Evolutionary conservation across 1,139 yeast genomes (phyloP).

Genomic region (Geotrichum europaeum): DNA sequence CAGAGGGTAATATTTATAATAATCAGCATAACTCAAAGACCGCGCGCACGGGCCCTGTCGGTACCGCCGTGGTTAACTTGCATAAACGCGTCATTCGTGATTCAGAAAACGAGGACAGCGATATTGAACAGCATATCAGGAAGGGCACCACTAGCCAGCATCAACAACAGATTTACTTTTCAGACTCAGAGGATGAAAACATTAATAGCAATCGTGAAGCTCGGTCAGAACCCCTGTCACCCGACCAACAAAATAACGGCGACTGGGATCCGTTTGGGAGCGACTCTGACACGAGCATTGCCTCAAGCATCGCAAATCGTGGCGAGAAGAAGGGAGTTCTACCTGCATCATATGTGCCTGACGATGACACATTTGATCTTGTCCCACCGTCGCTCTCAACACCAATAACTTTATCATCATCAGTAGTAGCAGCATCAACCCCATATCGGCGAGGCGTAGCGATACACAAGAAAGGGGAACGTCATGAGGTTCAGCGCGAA

Average conservation of each 20-base stretch:
- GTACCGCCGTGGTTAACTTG: background rate
- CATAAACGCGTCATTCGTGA: slow-evolving; percentile 3
- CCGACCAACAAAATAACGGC: background rate
- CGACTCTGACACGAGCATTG: background rate
- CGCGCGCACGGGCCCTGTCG: background rate
- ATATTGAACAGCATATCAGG: background rate
- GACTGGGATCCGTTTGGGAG: slow-evolving; percentile 9
- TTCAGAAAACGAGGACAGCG: slow-evolving; percentile 10
- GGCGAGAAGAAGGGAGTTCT: slow-evolving; percentile 2
- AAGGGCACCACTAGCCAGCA: background rate
- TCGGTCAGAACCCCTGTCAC: background rate
- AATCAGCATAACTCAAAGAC: background rate
- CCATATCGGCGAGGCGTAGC: slow-evolving; percentile 4
- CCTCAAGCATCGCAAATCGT: background rate
- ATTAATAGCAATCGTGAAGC: background rate
- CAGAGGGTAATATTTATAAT: background rate
- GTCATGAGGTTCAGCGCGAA: background rate
- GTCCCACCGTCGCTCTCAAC: background rate
- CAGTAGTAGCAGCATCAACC: background rate
- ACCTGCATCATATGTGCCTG: slow-evolving; percentile 7
- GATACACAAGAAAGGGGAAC: slow-evolving; percentile 3
- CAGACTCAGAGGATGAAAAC: slow-evolving; percentile 1
- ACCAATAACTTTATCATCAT: background rate
- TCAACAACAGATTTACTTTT: slow-evolving; percentile 5
- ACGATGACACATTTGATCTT: background rate